Percentiles rank a stretch among this genome's conserved stretches.
phyloP scores from a whole-genome alignment of 129 eudicot species.

The Pittosporum tobira region DNA sequence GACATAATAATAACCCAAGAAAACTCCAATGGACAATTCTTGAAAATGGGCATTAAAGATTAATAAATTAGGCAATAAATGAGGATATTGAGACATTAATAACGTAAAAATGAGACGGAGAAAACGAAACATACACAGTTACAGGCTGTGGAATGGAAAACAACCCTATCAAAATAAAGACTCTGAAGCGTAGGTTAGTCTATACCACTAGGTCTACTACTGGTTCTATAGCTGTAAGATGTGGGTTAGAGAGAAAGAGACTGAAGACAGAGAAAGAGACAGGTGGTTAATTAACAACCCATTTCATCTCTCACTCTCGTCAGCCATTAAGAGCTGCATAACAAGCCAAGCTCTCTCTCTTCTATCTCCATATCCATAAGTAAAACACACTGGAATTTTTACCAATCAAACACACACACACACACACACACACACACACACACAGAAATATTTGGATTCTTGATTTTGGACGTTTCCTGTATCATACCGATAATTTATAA shows the following conservation, averaged over 20 bases:
- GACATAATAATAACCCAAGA: no score
- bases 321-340: neutral
- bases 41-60: neutral
- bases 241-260: neutral
- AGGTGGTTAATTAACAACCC: neutral
- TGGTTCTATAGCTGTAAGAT: constrained; percentile 7
- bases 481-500: neutral
- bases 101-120: neutral
- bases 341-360: neutral
- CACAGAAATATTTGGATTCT: neutral
- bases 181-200: neutral
- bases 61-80: neutral
- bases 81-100: neutral
- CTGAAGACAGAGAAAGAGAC: neutral
- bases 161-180: neutral
- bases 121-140: neutral
- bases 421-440: no score
- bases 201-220: neutral
- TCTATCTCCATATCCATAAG: no score
- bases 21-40: no score
- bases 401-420: no score
- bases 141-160: constrained; percentile 5
- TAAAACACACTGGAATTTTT: no score
- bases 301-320: neutral
- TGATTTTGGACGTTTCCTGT: neutral